phyloP scores from a whole-genome alignment of 2,329 filamentous ascomycete genomes.

The Penicillium sclerotigenum region DNA sequence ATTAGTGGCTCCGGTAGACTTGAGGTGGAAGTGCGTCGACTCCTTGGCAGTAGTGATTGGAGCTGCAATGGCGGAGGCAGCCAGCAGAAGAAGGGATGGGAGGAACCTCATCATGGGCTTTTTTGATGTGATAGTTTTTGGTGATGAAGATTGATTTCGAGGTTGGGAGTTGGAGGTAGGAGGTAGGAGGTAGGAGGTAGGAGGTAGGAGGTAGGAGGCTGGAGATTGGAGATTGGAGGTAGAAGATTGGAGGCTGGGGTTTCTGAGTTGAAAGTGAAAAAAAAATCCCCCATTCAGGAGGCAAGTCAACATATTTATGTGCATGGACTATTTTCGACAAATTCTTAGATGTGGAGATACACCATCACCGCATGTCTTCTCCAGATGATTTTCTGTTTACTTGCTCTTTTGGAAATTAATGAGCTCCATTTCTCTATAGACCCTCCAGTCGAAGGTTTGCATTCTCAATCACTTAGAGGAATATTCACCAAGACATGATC shows the following conservation, averaged over 20 bases:
- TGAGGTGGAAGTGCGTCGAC: conserved; percentile 34
- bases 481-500: background rate
- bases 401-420: background rate
- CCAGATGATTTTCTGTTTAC: background rate
- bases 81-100: conserved; percentile 28
- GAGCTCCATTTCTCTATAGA: background rate
- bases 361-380: background rate
- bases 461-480: background rate
- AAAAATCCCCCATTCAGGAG: background rate
- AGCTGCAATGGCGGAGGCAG: conserved; percentile 27
- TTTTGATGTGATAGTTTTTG: background rate
- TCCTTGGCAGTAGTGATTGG: conserved; percentile 16
- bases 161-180: background rate
- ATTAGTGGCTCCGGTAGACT: conserved; percentile 30
- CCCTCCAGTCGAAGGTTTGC: background rate
- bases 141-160: background rate
- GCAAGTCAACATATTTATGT: background rate
- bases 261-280: background rate
- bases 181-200: too few relatives aligned
- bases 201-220: background rate
- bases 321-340: background rate
- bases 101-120: conserved; percentile 32
- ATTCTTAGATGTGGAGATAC: background rate
- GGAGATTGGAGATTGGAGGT: background rate
- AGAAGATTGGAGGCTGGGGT: background rate